Conservation (phyloP, 805 yeast genomes). For the Metschnikowia borealis region DNA sequence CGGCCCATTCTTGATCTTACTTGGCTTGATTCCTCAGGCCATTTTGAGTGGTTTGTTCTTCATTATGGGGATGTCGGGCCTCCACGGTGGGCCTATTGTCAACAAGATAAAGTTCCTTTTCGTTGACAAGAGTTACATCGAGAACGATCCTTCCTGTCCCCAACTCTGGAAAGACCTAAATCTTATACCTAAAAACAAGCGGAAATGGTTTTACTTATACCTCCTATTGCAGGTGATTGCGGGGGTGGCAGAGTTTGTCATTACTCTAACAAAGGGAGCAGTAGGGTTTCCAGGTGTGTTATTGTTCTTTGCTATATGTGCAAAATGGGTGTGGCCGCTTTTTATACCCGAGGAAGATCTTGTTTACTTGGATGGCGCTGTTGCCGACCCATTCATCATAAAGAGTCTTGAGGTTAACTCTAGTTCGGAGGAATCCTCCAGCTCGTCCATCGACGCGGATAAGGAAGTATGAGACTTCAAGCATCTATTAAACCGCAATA, state of each 20-base stretch:
- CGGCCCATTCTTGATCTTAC: conserved; percentile 74
- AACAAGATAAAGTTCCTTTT: conserved; percentile 59
- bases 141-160: conserved; percentile 35
- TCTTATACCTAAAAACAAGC: conserved; percentile 21
- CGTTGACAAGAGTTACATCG: conserved; percentile 47
- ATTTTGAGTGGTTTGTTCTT: conserved; percentile 90
- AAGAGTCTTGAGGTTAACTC: conserved; percentile 34
- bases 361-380: conserved; percentile 59
- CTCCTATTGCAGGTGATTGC: conserved; percentile 59
- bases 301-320: conserved; percentile 62
- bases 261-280: conserved; percentile 84
- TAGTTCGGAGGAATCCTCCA: background rate
- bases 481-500: background rate
- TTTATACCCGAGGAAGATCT: conserved; percentile 62
- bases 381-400: conserved; percentile 54
- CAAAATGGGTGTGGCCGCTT: conserved; percentile 54
- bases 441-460: background rate
- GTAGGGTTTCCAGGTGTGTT: conserved; percentile 91
- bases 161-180: conserved; percentile 30
- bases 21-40: conserved; percentile 87
- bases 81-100: conserved; percentile 63
- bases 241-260: conserved; percentile 76
- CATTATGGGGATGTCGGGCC: conserved; percentile 84
- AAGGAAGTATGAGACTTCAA: background rate
- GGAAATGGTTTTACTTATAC: conserved; percentile 53